Percentiles rank a stretch among this genome's conserved stretches.
Evolutionary conservation across 441 rosid genomes (phyloP).

Genomic region (Theobroma grandiflorum): DNA sequence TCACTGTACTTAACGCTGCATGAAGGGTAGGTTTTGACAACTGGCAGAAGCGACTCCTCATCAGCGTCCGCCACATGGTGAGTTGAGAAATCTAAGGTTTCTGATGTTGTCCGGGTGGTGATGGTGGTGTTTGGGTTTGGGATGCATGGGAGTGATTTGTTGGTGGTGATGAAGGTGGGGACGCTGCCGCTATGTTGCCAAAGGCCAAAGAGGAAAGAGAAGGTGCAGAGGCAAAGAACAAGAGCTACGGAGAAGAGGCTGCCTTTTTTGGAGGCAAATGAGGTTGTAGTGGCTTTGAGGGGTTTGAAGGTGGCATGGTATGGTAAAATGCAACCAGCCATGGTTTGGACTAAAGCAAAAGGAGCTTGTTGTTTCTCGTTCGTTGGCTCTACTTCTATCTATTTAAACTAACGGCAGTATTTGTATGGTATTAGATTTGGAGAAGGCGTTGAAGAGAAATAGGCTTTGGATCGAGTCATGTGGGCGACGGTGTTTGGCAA

Average conservation of each 20-base stretch:
- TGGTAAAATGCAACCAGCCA: slow-evolving; percentile 35
- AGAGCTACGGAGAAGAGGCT: slow-evolving; percentile 31
- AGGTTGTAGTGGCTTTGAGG: slow-evolving; percentile 25
- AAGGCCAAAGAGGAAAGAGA: slow-evolving; percentile 54
- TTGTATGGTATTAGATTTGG: slow-evolving; percentile 1
- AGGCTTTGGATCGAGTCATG: slow-evolving; percentile 29
- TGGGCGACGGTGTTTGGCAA: background rate
- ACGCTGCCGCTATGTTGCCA: slow-evolving; percentile 36
- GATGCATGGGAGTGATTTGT: slow-evolving; percentile 21
- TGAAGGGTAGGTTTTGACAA: slow-evolving; percentile 40
- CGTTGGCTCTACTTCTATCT: background rate
- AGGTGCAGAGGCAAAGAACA: slow-evolving; percentile 45
- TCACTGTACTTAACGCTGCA: slow-evolving; percentile 59
- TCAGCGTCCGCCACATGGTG: slow-evolving; percentile 34
- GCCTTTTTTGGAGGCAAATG: slow-evolving; percentile 20
- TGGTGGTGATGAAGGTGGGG: background rate
- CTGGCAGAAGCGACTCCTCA: background rate
- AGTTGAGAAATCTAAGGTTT: slow-evolving; percentile 42
- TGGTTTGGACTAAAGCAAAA: slow-evolving; percentile 11
- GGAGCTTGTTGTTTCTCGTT: background rate
- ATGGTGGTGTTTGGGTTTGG: slow-evolving; percentile 15
- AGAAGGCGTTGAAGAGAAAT: slow-evolving; percentile 22
- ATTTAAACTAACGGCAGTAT: background rate
- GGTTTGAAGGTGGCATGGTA: slow-evolving; percentile 41
- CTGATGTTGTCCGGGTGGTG: background rate